Evolutionary conservation across 768 basidiomycete species (phyloP).

Genomic region (Trametes elegans): DNA sequence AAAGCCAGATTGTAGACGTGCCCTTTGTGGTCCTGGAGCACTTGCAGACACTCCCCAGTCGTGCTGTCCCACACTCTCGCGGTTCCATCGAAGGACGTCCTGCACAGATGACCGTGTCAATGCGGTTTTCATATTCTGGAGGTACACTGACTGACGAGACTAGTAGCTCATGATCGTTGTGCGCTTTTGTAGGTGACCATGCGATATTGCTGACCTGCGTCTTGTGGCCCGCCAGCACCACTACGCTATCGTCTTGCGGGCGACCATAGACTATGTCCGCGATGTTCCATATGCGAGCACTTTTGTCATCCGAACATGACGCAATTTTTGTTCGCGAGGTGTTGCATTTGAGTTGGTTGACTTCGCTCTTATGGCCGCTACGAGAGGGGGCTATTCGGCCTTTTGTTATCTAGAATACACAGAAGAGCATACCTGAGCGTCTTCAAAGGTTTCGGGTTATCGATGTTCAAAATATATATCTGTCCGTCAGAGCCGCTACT

Average conservation of each 20-base stretch:
- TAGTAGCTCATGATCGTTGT: constrained; percentile 55
- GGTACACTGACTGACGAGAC: constrained; percentile 56
- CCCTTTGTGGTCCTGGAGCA: constrained; percentile 68
- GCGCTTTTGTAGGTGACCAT: constrained; percentile 61
- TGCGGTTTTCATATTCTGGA: constrained; percentile 1
- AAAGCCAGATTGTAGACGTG: constrained; percentile 75
- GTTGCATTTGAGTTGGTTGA: constrained; percentile 77
- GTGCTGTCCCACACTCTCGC: constrained; percentile 81
- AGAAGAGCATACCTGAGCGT: constrained; percentile 51
- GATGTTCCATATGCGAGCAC: constrained; percentile 75
- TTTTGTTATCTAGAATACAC: not conserved
- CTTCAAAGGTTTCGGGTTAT: constrained; percentile 51
- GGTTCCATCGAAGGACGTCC: constrained; percentile 79
- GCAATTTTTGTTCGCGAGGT: constrained; percentile 64
- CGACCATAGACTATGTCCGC: constrained; percentile 40
- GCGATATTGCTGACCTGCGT: constrained; percentile 62
- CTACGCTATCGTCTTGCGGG: constrained; percentile 31
- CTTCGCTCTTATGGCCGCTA: constrained; percentile 73
- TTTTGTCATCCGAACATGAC: constrained; percentile 80
- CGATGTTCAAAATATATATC: constrained; percentile 60
- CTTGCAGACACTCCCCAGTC: constrained; percentile 70
- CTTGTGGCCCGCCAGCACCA: constrained; percentile 60
- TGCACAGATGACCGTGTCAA: constrained; percentile 28
- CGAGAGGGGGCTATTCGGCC: not conserved
- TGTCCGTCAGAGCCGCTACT: constrained; percentile 70